Evolutionary conservation across 441 rosid genomes (phyloP), one percentile per base, ranked within the genome.

Genomic region (Flueggea neowawraea): DNA sequence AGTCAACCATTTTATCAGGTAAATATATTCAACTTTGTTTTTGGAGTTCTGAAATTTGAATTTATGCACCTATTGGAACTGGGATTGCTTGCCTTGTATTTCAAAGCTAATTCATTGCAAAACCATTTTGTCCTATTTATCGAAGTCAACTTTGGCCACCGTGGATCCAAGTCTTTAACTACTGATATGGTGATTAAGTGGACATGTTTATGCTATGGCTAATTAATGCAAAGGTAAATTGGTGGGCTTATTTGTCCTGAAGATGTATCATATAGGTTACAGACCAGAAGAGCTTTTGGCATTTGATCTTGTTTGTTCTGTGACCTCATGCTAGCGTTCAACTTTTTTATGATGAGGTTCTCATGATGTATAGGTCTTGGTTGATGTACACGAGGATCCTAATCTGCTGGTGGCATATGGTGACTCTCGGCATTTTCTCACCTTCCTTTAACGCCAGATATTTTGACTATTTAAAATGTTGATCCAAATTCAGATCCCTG

Each of bases 1-100:
- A 82, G 73, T 66, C 99, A 91, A 75, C 97, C 97, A 56, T 94
- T 91, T 87, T 94, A 94, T 84, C 99, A 94, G 96, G 99, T 94
- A 62, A 58, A 52, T 47, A 12, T 47, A 4, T 47, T 47, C 50
- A 47, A 4, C 12, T 10, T 47, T 10, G 5, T 11, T 47, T 47
- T 4, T 36, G 1, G 41, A 3, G 9, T 47, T 4, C n/a, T 47
- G 50, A 14, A 47, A 47, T 47, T 47, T 12, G 14, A 47, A 22
- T 43, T 43, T 6, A 43, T 43, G 45, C 10, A 43, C 12, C 45
- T 11, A 8, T 53, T 53, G 44, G 16, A 22, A 57, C 47, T 54
- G 17, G 32, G 12, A 15, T 54, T 63, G 72, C 43, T 43, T 47
- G 45, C 6, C 32, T 50, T 22, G 41, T 54, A 36, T 32, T 43